Base-by-base conservation (phyloP, 2,329 filamentous ascomycete genomes). In the Trichothecium sympodiale region DNA sequence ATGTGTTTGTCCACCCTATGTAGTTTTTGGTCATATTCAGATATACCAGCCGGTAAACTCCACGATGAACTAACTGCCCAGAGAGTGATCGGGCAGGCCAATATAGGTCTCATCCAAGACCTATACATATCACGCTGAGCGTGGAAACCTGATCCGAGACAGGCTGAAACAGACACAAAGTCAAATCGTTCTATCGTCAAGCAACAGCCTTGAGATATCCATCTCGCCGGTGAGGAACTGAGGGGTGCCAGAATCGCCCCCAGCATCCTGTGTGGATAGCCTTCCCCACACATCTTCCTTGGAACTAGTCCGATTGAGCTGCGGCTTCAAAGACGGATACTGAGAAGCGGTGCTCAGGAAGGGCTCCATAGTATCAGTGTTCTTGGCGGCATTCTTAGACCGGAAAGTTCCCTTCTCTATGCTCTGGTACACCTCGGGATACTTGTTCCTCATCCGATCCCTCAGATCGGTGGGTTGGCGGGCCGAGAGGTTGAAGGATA, bases 361-460 rank as follows among this genome's bases (percentile, higher is more conserved):
- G 0, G 71, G 69, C 43, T 74, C 71, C 34, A 74, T 55, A 4
- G 66, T 48, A 30, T 60, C 59, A 40, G 57, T 67, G 40, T 52
- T 66, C 38, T 52, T 49, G 20, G 52, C 46, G 8, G 53, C 50
- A 12, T 69, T 61, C 43, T 66, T 62, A 39, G 59, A 49, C 31
- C 65, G 63, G 37, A 70, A 62, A 4, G 60, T 57, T 23, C 68
- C 66, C 52, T 74, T 74, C 46, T 76, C 71, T 31, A 74, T 71
- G 36, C 60, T 58, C 17, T 66, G 61, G 45, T 74, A 79, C 23
- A 72, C 67, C 12, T 67, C 66, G 3, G 73, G 71, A 43, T 76
- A 77, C 45, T 76, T 78, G 53, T 80, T 80, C 30, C 76, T 67
- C 23, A 79, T 65, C 16, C 76, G 64, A 43, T 80, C 76, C 41